Base-by-base conservation (phyloP, 2,329 filamentous ascomycete species). In the Orbilia brochopaga region DNA sequence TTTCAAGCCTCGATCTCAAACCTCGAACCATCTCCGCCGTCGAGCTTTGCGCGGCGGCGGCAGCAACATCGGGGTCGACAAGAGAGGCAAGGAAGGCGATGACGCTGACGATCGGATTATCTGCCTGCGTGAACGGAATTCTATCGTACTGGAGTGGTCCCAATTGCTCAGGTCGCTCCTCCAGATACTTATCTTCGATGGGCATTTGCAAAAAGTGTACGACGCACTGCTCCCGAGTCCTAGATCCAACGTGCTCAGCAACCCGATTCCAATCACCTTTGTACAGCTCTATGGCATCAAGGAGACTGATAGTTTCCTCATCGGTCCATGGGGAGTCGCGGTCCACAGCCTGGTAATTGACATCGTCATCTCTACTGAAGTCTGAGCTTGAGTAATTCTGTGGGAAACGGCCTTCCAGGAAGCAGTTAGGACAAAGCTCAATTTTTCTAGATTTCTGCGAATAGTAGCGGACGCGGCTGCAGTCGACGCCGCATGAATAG, bases 211-310 rank as follows among this genome's bases (percentile, higher is more conserved):
- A 80, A 82, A 99, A 99, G 79, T 97, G 94, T 76, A 97, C 85
- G 15, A 97, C 93, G 79, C 94, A 99, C 81, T 99, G 93, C 79
- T 99, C 95, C 59, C 91, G 86, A 1, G 92, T 96, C 70, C 93
- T 88, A 1, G 91, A 95, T 54, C 90, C 90, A 48, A 99, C 94
- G 77, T 97, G 90, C 74, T 93, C 91, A 0, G 95, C 88, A 75
- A 99, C 92, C 77, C 91, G 87, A 66, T 90, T 89, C 94, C 94
- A 99, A 80, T 97, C 91, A 73, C 97, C 93, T 75, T 97, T 93
- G 76, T 93, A 96, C 76, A 89, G 86, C 81, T 99, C 94, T 54
- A 99, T 83, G 7, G 87, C 95, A 79, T 99, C 94, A 5, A 99
- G 85, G 40, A 99, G 85, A 55, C 92, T 84, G n/a, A 99, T 83